A percentile compares a stretch with the other conserved stretches of the same genome.
These are phyloP conservation scores for Tolypocladium ovalisporum DNA, from an alignment of 2,329 filamentous ascomycete species.

Conservation along the genomic window DNA sequence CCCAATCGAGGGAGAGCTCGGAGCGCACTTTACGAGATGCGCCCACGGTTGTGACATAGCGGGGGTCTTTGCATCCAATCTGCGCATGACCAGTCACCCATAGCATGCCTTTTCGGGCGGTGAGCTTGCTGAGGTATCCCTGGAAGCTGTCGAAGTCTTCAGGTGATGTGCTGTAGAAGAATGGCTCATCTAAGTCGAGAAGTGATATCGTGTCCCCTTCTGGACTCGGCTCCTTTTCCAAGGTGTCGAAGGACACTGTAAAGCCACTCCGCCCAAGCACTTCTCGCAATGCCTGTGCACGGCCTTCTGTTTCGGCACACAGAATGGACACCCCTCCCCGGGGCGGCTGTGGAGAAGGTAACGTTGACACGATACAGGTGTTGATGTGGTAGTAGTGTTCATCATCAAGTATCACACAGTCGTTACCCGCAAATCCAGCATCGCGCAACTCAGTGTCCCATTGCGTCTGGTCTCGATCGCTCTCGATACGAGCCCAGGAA, in stretches of 20 bases:
- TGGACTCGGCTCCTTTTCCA: neutral
- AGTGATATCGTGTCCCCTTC: conserved; percentile 5
- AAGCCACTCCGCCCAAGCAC: neutral
- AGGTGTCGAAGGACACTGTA: neutral
- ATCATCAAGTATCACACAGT: conserved; percentile 3
- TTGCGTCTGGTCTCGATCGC: neutral
- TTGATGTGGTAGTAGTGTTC: conserved; percentile 1
- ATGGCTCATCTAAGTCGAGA: conserved; percentile 8
- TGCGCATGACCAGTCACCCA: conserved; percentile 4
- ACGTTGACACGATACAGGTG: neutral
- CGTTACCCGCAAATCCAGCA: conserved; percentile 2
- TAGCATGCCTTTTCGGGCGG: neutral
- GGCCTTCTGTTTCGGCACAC: neutral
- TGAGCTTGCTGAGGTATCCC: conserved; percentile 7
- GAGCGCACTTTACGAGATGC: conserved; percentile 3
- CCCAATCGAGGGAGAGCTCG: conserved; percentile 4
- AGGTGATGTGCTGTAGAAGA: conserved; percentile 4
- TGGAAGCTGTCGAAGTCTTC: conserved; percentile 5
- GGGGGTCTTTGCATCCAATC: neutral
- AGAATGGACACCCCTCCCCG: neutral
- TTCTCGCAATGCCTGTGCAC: neutral
- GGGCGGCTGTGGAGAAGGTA: neutral
- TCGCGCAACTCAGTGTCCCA: conserved; percentile 1
- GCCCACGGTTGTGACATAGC: conserved; percentile 1
- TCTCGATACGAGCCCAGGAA: neutral